These are phyloP conservation scores for Diddensiella caesifluorescens DNA, from an alignment of 805 yeast species.

Conservation along the genomic window DNA sequence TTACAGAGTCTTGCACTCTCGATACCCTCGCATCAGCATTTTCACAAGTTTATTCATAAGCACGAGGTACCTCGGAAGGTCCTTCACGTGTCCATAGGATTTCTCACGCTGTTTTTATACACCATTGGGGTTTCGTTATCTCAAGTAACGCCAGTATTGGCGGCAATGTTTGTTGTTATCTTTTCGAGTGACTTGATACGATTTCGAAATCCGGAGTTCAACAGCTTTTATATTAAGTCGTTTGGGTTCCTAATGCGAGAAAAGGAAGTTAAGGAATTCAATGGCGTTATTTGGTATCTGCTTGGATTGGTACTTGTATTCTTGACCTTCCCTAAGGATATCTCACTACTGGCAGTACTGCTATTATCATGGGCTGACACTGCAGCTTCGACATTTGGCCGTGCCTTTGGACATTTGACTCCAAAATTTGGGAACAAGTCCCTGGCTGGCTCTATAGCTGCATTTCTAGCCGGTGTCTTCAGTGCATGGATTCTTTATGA, in stretches of 20 bases:
- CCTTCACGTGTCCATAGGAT: constrained; percentile 85
- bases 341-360: constrained; percentile 67
- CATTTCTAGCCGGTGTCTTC: constrained; percentile 64
- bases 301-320: constrained; percentile 74
- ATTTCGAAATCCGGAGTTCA: constrained; percentile 55
- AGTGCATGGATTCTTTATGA: constrained; percentile 70
- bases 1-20: constrained; percentile 7
- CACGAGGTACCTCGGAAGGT: constrained; percentile 87
- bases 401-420: constrained; percentile 77
- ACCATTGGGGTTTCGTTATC: constrained; percentile 51
- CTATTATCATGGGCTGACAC: constrained; percentile 96
- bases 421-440: constrained; percentile 75
- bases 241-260: constrained; percentile 85
- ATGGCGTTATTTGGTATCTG: constrained; percentile 86
- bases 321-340: constrained; percentile 68
- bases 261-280: constrained; percentile 57
- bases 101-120: constrained; percentile 70
- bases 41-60: constrained; percentile 55
- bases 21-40: constrained; percentile 27
- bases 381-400: constrained; percentile 91
- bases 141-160: constrained; percentile 57
- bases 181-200: constrained; percentile 64
- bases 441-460: constrained; percentile 86
- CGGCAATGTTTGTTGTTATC: constrained; percentile 49
- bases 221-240: constrained; percentile 55